Percentiles rank a stretch among this genome's conserved stretches.
Evolutionary conservation across 2,329 filamentous ascomycete species (phyloP).

Genomic region (Microascus cirrosus): DNA sequence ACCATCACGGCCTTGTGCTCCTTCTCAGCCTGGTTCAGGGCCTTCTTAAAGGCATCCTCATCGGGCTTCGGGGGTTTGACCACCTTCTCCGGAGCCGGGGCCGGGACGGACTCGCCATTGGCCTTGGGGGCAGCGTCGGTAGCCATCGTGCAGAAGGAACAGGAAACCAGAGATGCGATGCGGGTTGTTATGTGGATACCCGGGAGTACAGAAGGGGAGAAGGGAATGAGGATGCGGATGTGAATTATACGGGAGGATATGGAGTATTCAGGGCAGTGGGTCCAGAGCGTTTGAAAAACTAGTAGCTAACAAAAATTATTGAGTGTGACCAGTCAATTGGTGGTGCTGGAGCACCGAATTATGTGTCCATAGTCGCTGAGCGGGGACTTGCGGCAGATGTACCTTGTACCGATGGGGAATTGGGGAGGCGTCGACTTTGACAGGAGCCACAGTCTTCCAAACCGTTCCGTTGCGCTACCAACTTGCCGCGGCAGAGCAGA

Average conservation of each 20-base stretch:
- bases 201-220: slow-evolving; percentile 9
- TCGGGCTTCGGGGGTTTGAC: slow-evolving; percentile 71
- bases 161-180: too few species aligned
- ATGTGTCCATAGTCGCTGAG: not conserved
- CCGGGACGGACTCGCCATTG: slow-evolving; percentile 32
- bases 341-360: not conserved
- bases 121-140: slow-evolving; percentile 28
- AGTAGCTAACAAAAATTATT: not conserved
- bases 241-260: not conserved
- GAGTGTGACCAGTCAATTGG: not conserved
- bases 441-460: not conserved
- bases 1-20: slow-evolving; percentile 70
- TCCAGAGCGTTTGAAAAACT: not conserved
- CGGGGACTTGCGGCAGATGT: not conserved
- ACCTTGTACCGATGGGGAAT: not conserved
- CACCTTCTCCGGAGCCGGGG: slow-evolving; percentile 22
- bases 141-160: slow-evolving; percentile 20
- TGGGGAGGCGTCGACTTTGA: not conserved
- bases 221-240: slow-evolving; percentile 5
- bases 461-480: not conserved
- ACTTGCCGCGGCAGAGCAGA: not conserved
- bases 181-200: not conserved
- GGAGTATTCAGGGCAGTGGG: not conserved
- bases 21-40: slow-evolving; percentile 74
- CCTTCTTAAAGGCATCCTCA: slow-evolving; percentile 71